Base-by-base conservation (phyloP, 176 grass and related monocot species). In the Oryza coarctata region DNA sequence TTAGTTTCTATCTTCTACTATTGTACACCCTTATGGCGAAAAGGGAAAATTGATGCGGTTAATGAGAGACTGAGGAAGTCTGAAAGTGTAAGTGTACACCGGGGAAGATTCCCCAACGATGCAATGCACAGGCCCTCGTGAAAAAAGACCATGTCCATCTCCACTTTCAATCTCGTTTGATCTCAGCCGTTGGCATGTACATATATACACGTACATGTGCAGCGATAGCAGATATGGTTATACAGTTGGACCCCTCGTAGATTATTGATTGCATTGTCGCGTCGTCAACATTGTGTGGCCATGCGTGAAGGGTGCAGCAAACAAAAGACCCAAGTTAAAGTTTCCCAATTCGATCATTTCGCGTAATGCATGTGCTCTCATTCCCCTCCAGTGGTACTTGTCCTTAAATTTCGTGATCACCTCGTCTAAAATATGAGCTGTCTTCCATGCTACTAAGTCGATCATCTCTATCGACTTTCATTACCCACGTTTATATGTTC, bases 1-100 rank as follows among this genome's bases (percentile, higher is more conserved):
- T 66, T 89, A 89, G 67, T 68, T 72, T 22, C 28, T 85, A 69
- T 65, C 44, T 80, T 85, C 64, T 65, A 58, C 84, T 89, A 41
- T 60, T 18, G 55, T 25, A 60, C n/a, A 60, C 55, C 55, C 34
- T 0, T 67, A 66, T 55, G 71, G 31, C 71, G 28, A 66, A 50
- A 47, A 47, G 10, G 60, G 73, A 75, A 60, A 60, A 60, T 11
- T 60, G 41, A 30, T 29, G 14, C 15, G 25, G 43, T 57, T 60
- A 9, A 60, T 60, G 55, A 60, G 55, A 25, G 55, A 9, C 55
- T 60, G 8, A 58, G 32, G 4, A 58, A 23, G 22, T 58, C 52
- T 58, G 22, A 33, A 33, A 33, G 32, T 33, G 32, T 25, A 60
- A 60, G 9, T 60, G 55, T 60, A 60, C 55, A 60, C 55, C 22